Base-by-base conservation (phyloP, 495 filamentous ascomycete genomes). In the Tetracladium setigerum region DNA sequence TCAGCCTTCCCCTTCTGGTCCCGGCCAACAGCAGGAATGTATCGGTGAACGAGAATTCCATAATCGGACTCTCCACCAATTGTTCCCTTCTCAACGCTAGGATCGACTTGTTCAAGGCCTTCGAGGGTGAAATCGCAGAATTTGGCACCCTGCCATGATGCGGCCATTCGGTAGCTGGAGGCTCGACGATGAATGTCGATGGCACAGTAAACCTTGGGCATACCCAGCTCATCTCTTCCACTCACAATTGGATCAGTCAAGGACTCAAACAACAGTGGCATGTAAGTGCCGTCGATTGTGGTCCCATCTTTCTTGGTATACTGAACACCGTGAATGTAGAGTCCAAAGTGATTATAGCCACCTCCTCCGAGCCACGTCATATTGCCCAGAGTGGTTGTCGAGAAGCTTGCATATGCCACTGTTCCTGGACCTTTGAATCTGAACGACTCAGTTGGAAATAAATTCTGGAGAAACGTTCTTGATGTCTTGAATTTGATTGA, bases 321-420 rank as follows among this genome's bases (percentile, higher is more conserved):
- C 47, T 76, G 65, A 17, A 79, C 71, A 4, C 69, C 73, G 47
- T 82, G 73, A 27, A 82, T 67, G 48, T 78, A 77, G 10, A 82
- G 62, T 2, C 72, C 72, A 6, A 77, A 54, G 33, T 74, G 69
- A 22, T 61, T 67, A 52, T 78, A 79, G 6, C 75, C 76, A 9
- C 62, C 58, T 6, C 74, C 73, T 1, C 68, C 74, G 1, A 78
- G 67, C 74, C 74, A 79, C 46, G 65, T 56, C 68, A 79, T 66
- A 1, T 68, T 64, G 32, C 66, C 57, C 8, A 78, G 57, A 1
- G 63, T 72, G 4, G 69, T 74, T 24, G 66, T 60, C 1, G 61
- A 67, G 56, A 78, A 70, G 33, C 62, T 72, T 1, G 77, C 77
- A 18, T 65, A 66, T 10, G 70, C 69, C 0, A 73, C 64, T 0